phyloP scores from a whole-genome alignment of 805 yeast genomes.

The Ogataea salicorniae region DNA sequence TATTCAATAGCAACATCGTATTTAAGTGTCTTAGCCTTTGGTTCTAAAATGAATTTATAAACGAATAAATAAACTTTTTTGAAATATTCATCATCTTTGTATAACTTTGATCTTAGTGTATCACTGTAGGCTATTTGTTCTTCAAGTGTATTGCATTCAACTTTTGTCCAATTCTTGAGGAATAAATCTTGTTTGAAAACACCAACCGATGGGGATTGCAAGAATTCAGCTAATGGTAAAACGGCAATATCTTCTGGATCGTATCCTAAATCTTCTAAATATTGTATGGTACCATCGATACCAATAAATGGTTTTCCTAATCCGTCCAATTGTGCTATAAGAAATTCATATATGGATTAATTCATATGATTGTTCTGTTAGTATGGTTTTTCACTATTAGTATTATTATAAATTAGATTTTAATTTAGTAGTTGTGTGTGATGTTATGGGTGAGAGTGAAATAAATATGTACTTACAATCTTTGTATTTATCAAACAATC shows the following conservation, averaged over 20 bases:
- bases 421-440: too few species aligned
- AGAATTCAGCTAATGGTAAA: constrained; percentile 62
- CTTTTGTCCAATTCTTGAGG: constrained; percentile 51
- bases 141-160: constrained; percentile 26
- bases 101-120: constrained; percentile 29
- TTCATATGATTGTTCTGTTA: not conserved
- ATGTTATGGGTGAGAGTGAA: not conserved
- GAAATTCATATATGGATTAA: not conserved
- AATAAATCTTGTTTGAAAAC: constrained; percentile 48
- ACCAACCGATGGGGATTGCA: constrained; percentile 66
- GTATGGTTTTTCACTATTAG: not conserved
- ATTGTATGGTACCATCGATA: constrained; percentile 71
- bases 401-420: not conserved
- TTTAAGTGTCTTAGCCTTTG: constrained; percentile 50
- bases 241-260: constrained; percentile 73
- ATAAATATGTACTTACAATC: constrained; percentile 16
- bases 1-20: constrained; percentile 64
- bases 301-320: constrained; percentile 43
- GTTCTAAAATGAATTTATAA: constrained; percentile 60
- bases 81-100: constrained; percentile 38
- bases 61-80: constrained; percentile 64
- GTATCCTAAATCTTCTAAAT: constrained; percentile 60
- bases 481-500: constrained; percentile 31
- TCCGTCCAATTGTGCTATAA: constrained; percentile 15
- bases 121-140: constrained; percentile 44